Base-by-base conservation (phyloP, 192 early-diverging fungal genomes). In the Chytriomyces hyalinus region DNA sequence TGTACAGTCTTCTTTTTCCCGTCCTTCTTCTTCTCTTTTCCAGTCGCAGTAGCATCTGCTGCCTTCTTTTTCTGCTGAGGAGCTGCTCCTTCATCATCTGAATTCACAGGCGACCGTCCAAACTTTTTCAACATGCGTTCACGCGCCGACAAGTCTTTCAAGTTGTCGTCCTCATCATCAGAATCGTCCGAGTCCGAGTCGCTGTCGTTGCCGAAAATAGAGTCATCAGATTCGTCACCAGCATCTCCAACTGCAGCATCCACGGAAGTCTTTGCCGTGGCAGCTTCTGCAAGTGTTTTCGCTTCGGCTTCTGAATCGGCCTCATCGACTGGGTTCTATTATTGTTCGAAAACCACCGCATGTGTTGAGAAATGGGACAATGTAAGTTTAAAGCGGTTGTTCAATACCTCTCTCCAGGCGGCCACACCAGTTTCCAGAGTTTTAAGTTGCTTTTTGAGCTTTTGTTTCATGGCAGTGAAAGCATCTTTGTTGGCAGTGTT, bases 391-490 rank as follows among this genome's bases (percentile, higher is more conserved):
- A 68, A 68, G 53, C 0, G 45, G 24, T 46, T 43, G 11, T 15
- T 24, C 65, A 71, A 7, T 61, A 87, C 82, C 57, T 61, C 82
- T 43, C 84, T 81, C 70, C 84, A 98, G 67, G 84, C 86, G 60
- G 89, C 86, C 49, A 99, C 91, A 70, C 90, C 87, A 2, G 80
- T 83, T 73, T 95, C 91, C 69, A 88, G 91, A 59, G 81, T 67
- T 85, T 95, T 96, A 86, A 87, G 90, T 83, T 90, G 85, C 90
- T 99, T 97, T 85, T 92, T 93, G 75, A 97, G 67, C 78, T 93
- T 95, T 81, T 95, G 93, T 90, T 96, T 97, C 88, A 98, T 92
- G 61, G 92, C 89, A 83, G 92, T 97, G 79, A 96, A 83, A 26
- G 94, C 92, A 77, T 93, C 93, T 50, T 91, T 89, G 67, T 93